These are phyloP conservation scores for Stagonosporopsis cucurbitacearum DNA, from an alignment of 2,329 filamentous ascomycete genomes.

Conservation along the genomic window DNA sequence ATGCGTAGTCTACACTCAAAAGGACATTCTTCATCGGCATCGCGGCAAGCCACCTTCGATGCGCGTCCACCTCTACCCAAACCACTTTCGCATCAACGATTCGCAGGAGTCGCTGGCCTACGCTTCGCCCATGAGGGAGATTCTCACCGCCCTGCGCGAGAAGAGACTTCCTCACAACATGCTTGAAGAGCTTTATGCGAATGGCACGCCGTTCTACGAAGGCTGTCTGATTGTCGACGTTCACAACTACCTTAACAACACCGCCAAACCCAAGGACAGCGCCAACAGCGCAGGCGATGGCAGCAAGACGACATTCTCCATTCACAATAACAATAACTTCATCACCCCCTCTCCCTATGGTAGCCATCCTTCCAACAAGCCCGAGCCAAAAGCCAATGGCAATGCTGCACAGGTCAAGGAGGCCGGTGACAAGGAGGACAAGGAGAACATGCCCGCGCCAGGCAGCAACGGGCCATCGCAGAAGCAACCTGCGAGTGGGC, in stretches of 20 bases:
- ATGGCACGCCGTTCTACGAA: slow-evolving; percentile 85
- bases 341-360: slow-evolving; percentile 88
- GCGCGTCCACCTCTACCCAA: slow-evolving; percentile 82
- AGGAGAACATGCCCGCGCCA: slow-evolving; percentile 65
- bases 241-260: slow-evolving; percentile 80
- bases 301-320: slow-evolving; percentile 74
- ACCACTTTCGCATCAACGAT: slow-evolving; percentile 81
- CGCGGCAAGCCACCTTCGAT: slow-evolving; percentile 77
- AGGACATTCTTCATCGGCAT: slow-evolving; percentile 85
- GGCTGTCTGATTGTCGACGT: slow-evolving; percentile 90
- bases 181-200: slow-evolving; percentile 74
- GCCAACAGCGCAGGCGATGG: slow-evolving; percentile 59
- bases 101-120: slow-evolving; percentile 93
- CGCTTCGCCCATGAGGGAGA: slow-evolving; percentile 85
- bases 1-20: slow-evolving; percentile 69
- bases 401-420: slow-evolving; percentile 32
- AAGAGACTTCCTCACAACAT: slow-evolving; percentile 90
- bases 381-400: slow-evolving; percentile 33
- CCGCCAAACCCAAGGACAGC: slow-evolving; percentile 62
- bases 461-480: slow-evolving; percentile 51
- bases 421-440: slow-evolving; percentile 50
- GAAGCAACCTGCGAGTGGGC: slow-evolving; percentile 55
- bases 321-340: slow-evolving; percentile 91
- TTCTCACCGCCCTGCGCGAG: slow-evolving; percentile 76
- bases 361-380: slow-evolving; percentile 64